A percentile compares a stretch with the other conserved stretches of the same genome.
Conservation (phyloP, 2,329 filamentous ascomycete genomes). For the Plectosphaerella sp. region DNA sequence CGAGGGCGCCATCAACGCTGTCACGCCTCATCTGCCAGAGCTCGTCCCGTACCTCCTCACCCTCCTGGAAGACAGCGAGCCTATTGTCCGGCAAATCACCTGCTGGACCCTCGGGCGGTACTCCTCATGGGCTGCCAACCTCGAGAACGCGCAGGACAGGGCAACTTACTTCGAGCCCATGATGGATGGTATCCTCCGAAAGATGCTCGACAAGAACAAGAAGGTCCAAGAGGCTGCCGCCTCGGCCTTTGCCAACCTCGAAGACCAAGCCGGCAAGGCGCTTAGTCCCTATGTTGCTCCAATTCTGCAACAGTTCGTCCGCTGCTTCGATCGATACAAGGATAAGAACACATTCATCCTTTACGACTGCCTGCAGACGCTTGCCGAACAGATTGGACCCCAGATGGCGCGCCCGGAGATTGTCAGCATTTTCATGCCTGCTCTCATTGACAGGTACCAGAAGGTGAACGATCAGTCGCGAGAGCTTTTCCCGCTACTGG, state of each 20-base stretch:
- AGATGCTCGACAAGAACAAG: conserved; percentile 97
- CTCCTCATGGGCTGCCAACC: conserved; percentile 82
- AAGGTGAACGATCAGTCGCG: conserved; percentile 82
- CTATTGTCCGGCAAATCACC: conserved; percentile 91
- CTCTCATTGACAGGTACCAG: conserved; percentile 83
- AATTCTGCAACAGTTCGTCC: conserved; percentile 88
- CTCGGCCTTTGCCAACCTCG: conserved; percentile 91
- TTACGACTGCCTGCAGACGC: conserved; percentile 96
- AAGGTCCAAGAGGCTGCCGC: conserved; percentile 95
- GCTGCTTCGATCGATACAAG: conserved; percentile 93
- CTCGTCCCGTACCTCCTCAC: conserved; percentile 87
- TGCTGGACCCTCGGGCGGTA: conserved; percentile 97
- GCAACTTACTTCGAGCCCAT: conserved; percentile 85
- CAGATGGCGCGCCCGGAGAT: conserved; percentile 76
- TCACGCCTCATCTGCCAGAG: conserved; percentile 85
- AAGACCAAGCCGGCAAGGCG: conserved; percentile 82
- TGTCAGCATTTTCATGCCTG: conserved; percentile 86
- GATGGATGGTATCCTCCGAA: conserved; percentile 91
- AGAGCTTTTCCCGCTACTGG: conserved; percentile 91
- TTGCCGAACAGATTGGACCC: conserved; percentile 85
- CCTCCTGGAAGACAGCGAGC: conserved; percentile 77
- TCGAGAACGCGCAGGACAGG: conserved; percentile 63
- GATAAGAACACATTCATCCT: conserved; percentile 98
- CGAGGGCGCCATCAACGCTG: conserved; percentile 86
- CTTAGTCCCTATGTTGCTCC: conserved; percentile 82